These are phyloP conservation scores for Penicillium paradoxum DNA, from an alignment of 495 filamentous ascomycete species.

Conservation along the genomic window DNA sequence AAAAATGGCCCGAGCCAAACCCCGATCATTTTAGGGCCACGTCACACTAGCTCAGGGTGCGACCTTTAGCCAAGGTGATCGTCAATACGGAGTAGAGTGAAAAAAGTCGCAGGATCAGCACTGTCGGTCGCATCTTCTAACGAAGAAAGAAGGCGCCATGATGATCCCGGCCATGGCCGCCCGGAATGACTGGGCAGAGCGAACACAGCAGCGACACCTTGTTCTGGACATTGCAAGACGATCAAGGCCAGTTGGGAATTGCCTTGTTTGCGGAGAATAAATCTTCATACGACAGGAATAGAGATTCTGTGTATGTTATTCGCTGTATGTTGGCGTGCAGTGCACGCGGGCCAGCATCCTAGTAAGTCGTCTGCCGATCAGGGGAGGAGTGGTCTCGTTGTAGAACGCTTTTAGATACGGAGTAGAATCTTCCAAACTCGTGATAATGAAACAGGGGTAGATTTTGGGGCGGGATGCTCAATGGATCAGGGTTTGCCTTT, in stretches of 20 bases:
- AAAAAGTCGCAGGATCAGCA: conserved; percentile 12
- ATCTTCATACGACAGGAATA: neutral
- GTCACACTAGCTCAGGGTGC: conserved; percentile 1
- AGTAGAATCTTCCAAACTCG: neutral
- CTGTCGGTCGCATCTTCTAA: neutral
- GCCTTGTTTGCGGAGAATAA: neutral
- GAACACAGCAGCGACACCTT: neutral
- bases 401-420: neutral
- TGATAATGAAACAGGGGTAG: neutral
- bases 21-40: neutral
- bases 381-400: neutral
- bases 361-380: conserved; percentile 8
- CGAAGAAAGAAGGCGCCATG: neutral
- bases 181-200: neutral
- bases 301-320: neutral
- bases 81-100: conserved; percentile 11
- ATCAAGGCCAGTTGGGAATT: neutral
- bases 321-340: neutral
- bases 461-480: neutral
- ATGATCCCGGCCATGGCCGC: conserved; percentile 2
- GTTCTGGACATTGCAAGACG: neutral
- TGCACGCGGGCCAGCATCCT: conserved; percentile 1
- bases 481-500: neutral
- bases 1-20: neutral
- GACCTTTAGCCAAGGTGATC: neutral